Percentiles rank a stretch among this genome's conserved stretches.
Conservation (phyloP, 139 green algal species). For the Chlorokybus atmophyticus region DNA sequence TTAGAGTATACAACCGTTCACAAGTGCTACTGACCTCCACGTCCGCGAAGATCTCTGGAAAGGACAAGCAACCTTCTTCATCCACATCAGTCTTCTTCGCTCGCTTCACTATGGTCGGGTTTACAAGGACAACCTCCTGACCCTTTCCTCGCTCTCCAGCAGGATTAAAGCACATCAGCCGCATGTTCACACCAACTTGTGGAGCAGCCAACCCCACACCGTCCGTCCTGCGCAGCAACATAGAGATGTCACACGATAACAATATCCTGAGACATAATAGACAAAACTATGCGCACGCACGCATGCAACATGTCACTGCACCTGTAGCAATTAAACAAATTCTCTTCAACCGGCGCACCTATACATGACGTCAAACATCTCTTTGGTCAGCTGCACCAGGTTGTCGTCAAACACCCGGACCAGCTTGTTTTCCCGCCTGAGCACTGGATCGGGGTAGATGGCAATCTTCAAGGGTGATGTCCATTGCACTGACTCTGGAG, state of each 20-base stretch:
- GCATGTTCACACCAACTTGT: constrained; percentile 87
- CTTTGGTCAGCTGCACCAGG: constrained; percentile 55
- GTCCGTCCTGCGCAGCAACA: constrained; percentile 59
- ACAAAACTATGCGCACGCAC: background rate
- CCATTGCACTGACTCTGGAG: too few relatives aligned
- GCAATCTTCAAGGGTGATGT: constrained; percentile 50
- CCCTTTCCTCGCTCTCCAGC: constrained; percentile 38
- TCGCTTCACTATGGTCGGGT: constrained; percentile 65
- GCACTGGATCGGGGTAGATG: constrained; percentile 76
- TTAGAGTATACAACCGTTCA: background rate
- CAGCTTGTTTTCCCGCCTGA: constrained; percentile 67
- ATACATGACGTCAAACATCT: constrained; percentile 97
- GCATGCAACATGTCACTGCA: background rate
- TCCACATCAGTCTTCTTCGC: constrained; percentile 36
- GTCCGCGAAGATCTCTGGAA: constrained; percentile 50
- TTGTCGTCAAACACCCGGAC: constrained; percentile 61
- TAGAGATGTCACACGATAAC: background rate
- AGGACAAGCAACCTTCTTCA: constrained; percentile 36
- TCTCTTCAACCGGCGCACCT: constrained; percentile 27
- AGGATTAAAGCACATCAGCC: constrained; percentile 96
- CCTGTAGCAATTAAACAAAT: background rate
- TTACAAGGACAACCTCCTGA: constrained; percentile 81
- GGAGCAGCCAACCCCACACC: constrained; percentile 92
- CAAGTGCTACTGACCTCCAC: too few relatives aligned
- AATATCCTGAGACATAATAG: background rate